Evolutionary conservation across 305 asterid genomes (phyloP), one percentile per base, ranked within the genome.

Genomic region (Ilex paraguariensis): DNA sequence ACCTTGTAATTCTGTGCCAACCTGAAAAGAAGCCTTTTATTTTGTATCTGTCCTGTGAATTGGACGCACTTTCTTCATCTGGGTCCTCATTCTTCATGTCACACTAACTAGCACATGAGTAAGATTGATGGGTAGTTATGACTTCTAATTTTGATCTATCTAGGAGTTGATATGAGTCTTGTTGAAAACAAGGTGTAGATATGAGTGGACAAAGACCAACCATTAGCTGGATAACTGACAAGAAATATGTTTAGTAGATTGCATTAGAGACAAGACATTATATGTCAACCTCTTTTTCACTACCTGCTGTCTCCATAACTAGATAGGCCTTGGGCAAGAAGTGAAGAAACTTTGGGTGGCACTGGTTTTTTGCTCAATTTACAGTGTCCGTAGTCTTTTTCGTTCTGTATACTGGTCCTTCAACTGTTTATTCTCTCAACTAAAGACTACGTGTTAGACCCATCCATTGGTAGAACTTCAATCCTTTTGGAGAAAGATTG

Each of bases 401-500:
- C 83, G 66, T 58, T 66, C 56, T 61, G 53, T 63, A 67, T 63
- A 39, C 12, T 65, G 48, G 56, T 67, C n/a, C 54, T 46, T 65
- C 61, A 39, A 28, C 53, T 56, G 46, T 63, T 67, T 51, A 49
- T 49, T 68, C 64, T 68, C 75, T 70, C 71, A 73, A 70, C 60
- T 62, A 60, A 56, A 32, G 60, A 59, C 7, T 33, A 66, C 70
- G 16, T 51, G 15, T 21, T 58, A 79, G 78, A 71, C 82, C 82
- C 82, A 69, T 75, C 60, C 64, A 42, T 40, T 51, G 5, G 54
- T 15, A 39, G 78, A 75, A 69, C 62, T 74, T 78, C 79, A 82
- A 79, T 75, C 83, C 65, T 82, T 74, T 73, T 79, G 80, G 82
- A 74, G 62, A 72, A 83, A 82, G 74, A 63, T 75, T 78, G 77